Evolutionary conservation across 2,329 filamentous ascomycete genomes (phyloP).

Genomic region (Dryadomyces quercivorus): DNA sequence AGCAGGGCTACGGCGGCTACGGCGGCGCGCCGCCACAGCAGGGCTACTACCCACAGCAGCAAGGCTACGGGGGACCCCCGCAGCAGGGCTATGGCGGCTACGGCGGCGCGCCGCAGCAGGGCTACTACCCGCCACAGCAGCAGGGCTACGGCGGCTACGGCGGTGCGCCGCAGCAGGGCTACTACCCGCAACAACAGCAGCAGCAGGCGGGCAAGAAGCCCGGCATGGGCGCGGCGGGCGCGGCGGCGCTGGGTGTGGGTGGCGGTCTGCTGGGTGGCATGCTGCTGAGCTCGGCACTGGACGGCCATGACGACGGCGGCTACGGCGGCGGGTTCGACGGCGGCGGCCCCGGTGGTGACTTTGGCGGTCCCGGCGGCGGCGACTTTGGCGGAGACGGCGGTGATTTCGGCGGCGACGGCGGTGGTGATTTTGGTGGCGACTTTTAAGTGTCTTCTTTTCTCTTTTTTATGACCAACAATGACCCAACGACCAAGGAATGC

Average conservation of each 20-base stretch:
- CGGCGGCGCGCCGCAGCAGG: constrained; percentile 7
- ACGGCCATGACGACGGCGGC: constrained; percentile 47
- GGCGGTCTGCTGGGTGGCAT: constrained; percentile 72
- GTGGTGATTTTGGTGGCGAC: background rate
- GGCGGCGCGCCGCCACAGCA: constrained; percentile 19
- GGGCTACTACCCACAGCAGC: constrained; percentile 12
- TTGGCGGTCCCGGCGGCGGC: constrained; percentile 22
- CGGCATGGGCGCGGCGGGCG: constrained; percentile 57
- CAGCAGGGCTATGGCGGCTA: constrained; percentile 14
- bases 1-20: constrained; percentile 23
- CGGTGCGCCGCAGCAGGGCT: constrained; percentile 15
- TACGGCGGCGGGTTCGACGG: constrained; percentile 22
- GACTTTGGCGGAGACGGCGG: constrained; percentile 22
- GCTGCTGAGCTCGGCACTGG: constrained; percentile 54
- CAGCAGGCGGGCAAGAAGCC: constrained; percentile 22
- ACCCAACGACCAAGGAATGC: too few relatives aligned
- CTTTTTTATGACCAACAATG: too few relatives aligned
- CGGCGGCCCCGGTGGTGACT: constrained; percentile 13
- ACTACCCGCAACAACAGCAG: constrained; percentile 23
- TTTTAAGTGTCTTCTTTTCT: too few relatives aligned
- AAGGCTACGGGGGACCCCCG: constrained; percentile 10
- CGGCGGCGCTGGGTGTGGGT: constrained; percentile 65
- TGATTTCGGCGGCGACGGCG: background rate
- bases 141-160: constrained; percentile 6
- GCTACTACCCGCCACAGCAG: constrained; percentile 6